Percentiles rank a stretch among this genome's conserved stretches.
These are phyloP conservation scores for Coemansia sp. DNA, from an alignment of 192 early-diverging fungal species.

Conservation along the genomic window DNA sequence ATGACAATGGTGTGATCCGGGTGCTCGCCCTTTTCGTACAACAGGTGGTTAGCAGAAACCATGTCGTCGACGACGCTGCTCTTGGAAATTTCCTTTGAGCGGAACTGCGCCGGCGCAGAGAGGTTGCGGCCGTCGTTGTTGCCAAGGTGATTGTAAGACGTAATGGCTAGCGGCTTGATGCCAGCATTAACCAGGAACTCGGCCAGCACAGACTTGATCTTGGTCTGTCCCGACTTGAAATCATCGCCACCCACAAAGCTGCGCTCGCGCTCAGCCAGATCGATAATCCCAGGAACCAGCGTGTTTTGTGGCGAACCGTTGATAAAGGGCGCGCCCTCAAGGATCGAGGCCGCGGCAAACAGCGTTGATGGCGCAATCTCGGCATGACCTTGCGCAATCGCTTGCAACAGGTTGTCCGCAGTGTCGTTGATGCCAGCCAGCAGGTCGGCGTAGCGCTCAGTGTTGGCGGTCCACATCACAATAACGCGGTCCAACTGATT, in stretches of 20 bases:
- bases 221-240: slow-evolving; percentile 99
- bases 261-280: slow-evolving; percentile 82
- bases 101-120: slow-evolving; percentile 95
- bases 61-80: slow-evolving; percentile 99
- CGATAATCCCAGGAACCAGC: slow-evolving; percentile 93
- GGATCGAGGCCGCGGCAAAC: slow-evolving; percentile 94
- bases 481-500: slow-evolving; percentile 91
- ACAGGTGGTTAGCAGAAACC: slow-evolving; percentile 90
- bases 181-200: slow-evolving; percentile 99
- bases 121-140: slow-evolving; percentile 99
- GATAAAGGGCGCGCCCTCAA: slow-evolving; percentile 94
- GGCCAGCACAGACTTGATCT: slow-evolving; percentile 98
- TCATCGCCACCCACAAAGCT: slow-evolving; percentile 98
- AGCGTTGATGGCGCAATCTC: slow-evolving; percentile 95
- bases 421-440: slow-evolving; percentile 95
- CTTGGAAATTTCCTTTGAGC: slow-evolving; percentile 99
- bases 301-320: slow-evolving; percentile 99
- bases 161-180: slow-evolving; percentile 96
- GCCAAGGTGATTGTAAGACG: slow-evolving; percentile 96
- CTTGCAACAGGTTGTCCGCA: slow-evolving; percentile 82
- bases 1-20: slow-evolving; percentile 92
- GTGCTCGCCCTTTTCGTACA: slow-evolving; percentile 80
- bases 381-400: slow-evolving; percentile 78
- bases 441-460: slow-evolving; percentile 80
- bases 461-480: slow-evolving; percentile 99